These are phyloP conservation scores for Guyanaporus albipodus DNA, from an alignment of 768 basidiomycete species.

Conservation along the genomic window DNA sequence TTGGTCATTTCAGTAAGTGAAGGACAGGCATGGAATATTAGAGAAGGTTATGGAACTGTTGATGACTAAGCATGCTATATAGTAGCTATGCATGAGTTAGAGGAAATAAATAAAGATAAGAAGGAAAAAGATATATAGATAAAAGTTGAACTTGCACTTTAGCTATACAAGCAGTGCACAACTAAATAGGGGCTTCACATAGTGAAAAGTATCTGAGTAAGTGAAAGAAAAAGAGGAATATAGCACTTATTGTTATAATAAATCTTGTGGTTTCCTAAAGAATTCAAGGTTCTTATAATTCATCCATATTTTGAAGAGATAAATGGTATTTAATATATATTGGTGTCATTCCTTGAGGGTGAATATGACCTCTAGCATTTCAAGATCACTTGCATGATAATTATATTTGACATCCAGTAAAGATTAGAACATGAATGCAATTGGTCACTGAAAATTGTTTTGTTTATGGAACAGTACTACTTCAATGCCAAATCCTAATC, in stretches of 20 bases:
- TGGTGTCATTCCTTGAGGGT: background rate
- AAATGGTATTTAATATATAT: background rate
- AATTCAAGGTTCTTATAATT: background rate
- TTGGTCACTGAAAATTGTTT: background rate
- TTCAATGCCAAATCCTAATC: background rate
- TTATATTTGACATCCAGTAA: background rate
- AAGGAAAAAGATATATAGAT: too few relatives aligned
- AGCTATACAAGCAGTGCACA: too few relatives aligned
- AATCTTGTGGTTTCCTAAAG: background rate
- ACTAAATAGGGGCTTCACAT: too few relatives aligned
- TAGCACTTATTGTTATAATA: accelerated
- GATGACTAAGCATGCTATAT: too few relatives aligned
- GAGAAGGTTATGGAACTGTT: too few relatives aligned
- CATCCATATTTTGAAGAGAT: background rate
- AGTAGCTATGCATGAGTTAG: too few relatives aligned
- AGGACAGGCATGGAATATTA: too few relatives aligned
- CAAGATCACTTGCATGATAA: background rate
- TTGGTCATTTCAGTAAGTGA: too few relatives aligned
- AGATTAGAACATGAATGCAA: background rate
- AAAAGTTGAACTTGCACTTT: too few relatives aligned
- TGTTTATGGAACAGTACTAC: background rate
- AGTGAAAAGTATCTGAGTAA: too few relatives aligned
- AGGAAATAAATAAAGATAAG: too few relatives aligned
- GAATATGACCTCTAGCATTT: background rate
- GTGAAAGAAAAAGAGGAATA: too few relatives aligned